Conservation (phyloP, 345 rosid genomes). For the Eucalyptus viminalis region DNA sequence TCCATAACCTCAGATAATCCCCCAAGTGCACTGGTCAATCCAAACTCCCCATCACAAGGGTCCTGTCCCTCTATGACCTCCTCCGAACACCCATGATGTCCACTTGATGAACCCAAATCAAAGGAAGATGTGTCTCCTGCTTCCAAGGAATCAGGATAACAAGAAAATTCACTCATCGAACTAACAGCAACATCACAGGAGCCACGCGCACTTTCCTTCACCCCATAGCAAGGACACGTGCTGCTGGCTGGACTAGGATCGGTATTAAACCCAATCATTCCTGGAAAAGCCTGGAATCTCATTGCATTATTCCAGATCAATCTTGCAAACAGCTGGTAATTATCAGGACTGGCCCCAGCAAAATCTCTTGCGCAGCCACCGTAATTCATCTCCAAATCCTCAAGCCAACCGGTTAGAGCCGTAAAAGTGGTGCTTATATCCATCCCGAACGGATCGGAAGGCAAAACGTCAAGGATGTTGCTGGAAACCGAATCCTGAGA, state of each 20-base stretch:
- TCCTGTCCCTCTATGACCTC: neutral
- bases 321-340: constrained; percentile 60
- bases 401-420: constrained; percentile 80
- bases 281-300: constrained; percentile 48
- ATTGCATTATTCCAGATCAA: constrained; percentile 79
- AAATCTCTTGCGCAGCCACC: constrained; percentile 32
- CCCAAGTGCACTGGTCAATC: neutral
- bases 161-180: constrained; percentile 13
- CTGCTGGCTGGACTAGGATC: constrained; percentile 8
- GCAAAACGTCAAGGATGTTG: constrained; percentile 82
- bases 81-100: neutral
- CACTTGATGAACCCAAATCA: neutral
- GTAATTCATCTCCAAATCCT: constrained; percentile 67
- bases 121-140: neutral
- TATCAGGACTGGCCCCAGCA: constrained; percentile 22
- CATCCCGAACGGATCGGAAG: constrained; percentile 94
- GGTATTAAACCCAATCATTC: constrained; percentile 9
- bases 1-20: neutral
- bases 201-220: constrained; percentile 5
- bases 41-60: neutral
- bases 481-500: constrained; percentile 60
- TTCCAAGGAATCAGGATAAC: neutral
- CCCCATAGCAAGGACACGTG: constrained; percentile 4
- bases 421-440: constrained; percentile 74
- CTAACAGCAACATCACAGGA: neutral